A percentile compares a stretch with the other conserved stretches of the same genome.
Conservation (phyloP, 2,329 filamentous ascomycete species). For the Helminthosporium solani region DNA sequence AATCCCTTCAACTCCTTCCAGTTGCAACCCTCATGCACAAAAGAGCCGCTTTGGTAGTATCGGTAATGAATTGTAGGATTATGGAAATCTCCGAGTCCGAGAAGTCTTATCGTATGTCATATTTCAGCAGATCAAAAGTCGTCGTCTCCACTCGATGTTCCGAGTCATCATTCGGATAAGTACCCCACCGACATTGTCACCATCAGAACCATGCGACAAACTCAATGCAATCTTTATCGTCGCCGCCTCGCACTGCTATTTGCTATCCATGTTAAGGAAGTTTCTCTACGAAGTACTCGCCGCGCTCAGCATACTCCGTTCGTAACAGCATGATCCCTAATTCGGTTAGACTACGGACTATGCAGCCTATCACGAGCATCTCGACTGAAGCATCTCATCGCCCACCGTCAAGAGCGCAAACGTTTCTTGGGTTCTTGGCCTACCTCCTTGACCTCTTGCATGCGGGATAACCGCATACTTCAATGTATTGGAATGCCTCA, state of each 20-base stretch:
- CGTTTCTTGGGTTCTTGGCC: not conserved
- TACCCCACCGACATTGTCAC: not conserved
- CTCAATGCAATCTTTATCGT: not conserved
- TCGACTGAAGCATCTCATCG: not conserved
- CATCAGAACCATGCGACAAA: not conserved
- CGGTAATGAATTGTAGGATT: not conserved
- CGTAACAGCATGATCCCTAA: not conserved
- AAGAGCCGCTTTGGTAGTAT: not conserved
- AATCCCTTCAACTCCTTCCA: not conserved
- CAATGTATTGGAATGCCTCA: not conserved
- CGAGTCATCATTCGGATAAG: no score
- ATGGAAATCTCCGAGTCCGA: not conserved
- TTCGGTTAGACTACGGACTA: slow-evolving; percentile 1
- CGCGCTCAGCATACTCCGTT: not conserved
- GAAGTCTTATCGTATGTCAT: not conserved
- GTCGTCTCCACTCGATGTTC: not conserved
- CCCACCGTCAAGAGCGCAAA: not conserved
- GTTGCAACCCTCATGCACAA: not conserved
- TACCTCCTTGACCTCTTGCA: not conserved
- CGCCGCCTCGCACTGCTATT: not conserved
- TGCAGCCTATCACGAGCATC: not conserved
- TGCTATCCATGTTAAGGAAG: not conserved
- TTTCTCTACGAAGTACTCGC: not conserved
- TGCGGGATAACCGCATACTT: not conserved
- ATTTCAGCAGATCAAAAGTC: not conserved